These are phyloP conservation scores for Desmodesmus armatus DNA, from an alignment of 139 green algal genomes.

Conservation along the genomic window DNA sequence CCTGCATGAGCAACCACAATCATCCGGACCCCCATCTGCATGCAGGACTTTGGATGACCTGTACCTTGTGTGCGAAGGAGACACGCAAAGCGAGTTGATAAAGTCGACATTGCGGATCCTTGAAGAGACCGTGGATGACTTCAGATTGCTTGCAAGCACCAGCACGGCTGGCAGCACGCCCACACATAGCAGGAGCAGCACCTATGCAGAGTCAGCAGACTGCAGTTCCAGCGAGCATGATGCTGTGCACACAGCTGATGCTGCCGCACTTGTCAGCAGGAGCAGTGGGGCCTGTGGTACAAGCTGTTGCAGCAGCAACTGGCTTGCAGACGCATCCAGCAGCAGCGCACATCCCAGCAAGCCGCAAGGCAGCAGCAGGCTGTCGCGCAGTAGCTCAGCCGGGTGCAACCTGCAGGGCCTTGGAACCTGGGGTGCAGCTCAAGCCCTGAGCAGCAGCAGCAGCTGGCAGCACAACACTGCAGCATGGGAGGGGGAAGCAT, in stretches of 20 bases:
- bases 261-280: neutral
- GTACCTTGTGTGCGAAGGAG: slow-evolving; percentile 23
- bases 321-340: neutral
- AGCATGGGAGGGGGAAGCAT: slow-evolving; percentile 40
- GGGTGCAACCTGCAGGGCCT: neutral
- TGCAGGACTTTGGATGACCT: slow-evolving; percentile 30
- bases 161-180: slow-evolving; percentile 5
- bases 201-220: neutral
- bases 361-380: neutral
- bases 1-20: neutral
- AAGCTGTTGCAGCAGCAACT: neutral
- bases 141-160: neutral
- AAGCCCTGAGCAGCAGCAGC: slow-evolving; percentile 24
- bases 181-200: slow-evolving; percentile 12
- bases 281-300: neutral
- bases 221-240: neutral
- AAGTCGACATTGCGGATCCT: neutral
- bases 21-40: neutral
- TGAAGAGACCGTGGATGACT: slow-evolving; percentile 19
- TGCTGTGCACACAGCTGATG: neutral
- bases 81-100: neutral
- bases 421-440: neutral
- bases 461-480: too few relatives aligned
- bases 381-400: neutral
- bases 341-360: neutral